Evolutionary conservation across 192 early-diverging fungal genomes (phyloP).

Genomic region (Backusella circina): DNA sequence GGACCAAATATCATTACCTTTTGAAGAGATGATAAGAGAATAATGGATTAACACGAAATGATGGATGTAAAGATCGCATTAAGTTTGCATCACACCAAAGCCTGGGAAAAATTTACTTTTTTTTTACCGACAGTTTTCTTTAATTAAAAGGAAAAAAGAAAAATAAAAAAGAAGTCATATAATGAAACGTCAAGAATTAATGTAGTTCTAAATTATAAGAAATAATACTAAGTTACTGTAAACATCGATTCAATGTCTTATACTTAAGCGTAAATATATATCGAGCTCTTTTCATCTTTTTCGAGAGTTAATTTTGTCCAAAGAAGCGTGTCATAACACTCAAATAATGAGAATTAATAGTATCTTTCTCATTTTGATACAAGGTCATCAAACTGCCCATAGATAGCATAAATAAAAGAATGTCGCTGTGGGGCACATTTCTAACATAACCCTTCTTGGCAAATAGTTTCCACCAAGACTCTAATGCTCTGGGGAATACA

Average conservation of each 20-base stretch:
- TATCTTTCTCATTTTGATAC: constrained; percentile 75
- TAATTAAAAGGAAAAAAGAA: neutral
- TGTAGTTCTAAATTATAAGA: neutral
- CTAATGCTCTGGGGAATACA: constrained; percentile 74
- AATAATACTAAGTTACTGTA: neutral
- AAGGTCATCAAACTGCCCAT: constrained; percentile 79
- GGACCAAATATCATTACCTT: neutral
- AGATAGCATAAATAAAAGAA: constrained; percentile 63
- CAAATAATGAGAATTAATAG: constrained; percentile 71
- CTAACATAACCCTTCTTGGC: constrained; percentile 54
- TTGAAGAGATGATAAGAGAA: neutral
- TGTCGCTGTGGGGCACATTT: constrained; percentile 67
- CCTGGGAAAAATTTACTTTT: neutral
- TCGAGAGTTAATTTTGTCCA: constrained; percentile 60
- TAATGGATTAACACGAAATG: neutral
- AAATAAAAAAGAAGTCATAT: neutral
- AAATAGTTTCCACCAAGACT: constrained; percentile 38
- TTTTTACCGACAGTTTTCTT: too few species aligned
- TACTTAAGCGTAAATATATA: neutral
- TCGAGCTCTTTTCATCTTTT: neutral
- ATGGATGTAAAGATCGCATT: neutral
- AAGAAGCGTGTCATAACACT: constrained; percentile 78
- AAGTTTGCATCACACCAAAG: neutral
- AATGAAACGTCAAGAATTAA: neutral
- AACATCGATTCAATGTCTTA: neutral